Base-by-base conservation (phyloP, 2,329 filamentous ascomycete genomes). In the Neofusicoccum cordaticola region DNA sequence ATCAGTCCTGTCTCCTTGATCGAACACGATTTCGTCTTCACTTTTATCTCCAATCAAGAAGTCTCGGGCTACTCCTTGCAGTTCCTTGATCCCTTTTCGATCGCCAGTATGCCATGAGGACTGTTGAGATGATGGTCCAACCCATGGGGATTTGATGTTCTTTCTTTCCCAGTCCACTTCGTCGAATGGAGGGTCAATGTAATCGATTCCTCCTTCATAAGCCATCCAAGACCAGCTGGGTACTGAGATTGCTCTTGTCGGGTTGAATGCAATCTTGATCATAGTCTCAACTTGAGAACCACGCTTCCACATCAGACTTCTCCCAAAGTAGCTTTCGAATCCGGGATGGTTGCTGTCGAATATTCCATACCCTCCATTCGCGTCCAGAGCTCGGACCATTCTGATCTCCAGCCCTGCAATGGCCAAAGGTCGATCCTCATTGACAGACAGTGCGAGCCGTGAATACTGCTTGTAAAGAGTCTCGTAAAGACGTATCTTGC, bases 331-430 rank as follows among this genome's bases (percentile, higher is more conserved):
- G 9, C 53, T 45, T 0, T 12, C 8, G 1, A 13, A 9, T 4
- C 15, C 41, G 12, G 37, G 52, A 15, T 15, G 5, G 37, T 31
- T 17, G 2, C 52, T 31, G 22, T 75, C 70, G 35, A 79, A 75
- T 2, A 79, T 61, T 0, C 78, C 77, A 44, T 68, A 76, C 0
- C 69, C 72, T 1, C 74, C 77, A 4, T 52, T 62, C 0, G 70
- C 69, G 0, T 64, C 41, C 3, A 77, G 68, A 0, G 68, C 67
- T 0, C 22, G 22, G 1, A 71, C 56, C 1, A 79, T 64, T 0
- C 74, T 69, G 8, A 70, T 70, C 47, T 78, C 70, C 0, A 79
- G 68, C 0, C 75, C 77, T 1, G 65, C 67, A 0, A 79, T 74
- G 0, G 75, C 76, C 1, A 74, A 35, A 0, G 75, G 72, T 0